Conservation (phyloP, 2,329 filamentous ascomycete species). For the Karstenula rhodostoma region DNA sequence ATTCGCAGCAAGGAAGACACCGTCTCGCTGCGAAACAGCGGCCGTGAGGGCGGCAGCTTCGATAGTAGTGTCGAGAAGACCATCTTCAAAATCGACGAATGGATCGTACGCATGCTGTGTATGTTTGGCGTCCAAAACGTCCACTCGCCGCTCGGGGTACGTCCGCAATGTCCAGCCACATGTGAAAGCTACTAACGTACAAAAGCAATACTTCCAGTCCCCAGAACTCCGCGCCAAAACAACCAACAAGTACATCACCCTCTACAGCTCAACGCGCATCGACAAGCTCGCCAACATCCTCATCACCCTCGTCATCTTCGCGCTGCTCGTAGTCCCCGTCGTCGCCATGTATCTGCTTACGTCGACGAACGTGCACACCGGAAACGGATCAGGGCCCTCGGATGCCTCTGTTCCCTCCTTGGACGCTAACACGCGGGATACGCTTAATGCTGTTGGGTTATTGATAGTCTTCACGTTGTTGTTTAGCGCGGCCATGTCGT, state of each 20-base stretch:
- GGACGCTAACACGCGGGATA: constrained; percentile 31
- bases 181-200: not conserved
- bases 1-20: constrained; percentile 54
- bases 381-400: not conserved
- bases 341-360: constrained; percentile 52
- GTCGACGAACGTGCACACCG: constrained; percentile 23
- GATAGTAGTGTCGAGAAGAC: constrained; percentile 50
- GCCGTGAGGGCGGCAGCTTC: constrained; percentile 53
- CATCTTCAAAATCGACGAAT: constrained; percentile 36
- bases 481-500: constrained; percentile 48
- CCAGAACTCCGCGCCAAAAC: constrained; percentile 51
- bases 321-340: constrained; percentile 52
- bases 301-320: constrained; percentile 55
- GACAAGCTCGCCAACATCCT: constrained; percentile 52
- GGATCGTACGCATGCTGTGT: constrained; percentile 32
- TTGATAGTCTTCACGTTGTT: constrained; percentile 53
- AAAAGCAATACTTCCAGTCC: constrained; percentile 49
- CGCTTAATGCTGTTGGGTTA: constrained; percentile 52
- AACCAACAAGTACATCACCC: constrained; percentile 40
- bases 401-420: constrained; percentile 5
- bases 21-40: constrained; percentile 45
- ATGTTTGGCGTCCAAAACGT: constrained; percentile 14
- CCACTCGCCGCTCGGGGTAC: constrained; percentile 37
- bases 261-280: constrained; percentile 49
- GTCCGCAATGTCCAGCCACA: not conserved